These are phyloP conservation scores for Apiotrichum sp. DNA, from an alignment of 1,284 basidiomycete species.

Conservation along the genomic window DNA sequence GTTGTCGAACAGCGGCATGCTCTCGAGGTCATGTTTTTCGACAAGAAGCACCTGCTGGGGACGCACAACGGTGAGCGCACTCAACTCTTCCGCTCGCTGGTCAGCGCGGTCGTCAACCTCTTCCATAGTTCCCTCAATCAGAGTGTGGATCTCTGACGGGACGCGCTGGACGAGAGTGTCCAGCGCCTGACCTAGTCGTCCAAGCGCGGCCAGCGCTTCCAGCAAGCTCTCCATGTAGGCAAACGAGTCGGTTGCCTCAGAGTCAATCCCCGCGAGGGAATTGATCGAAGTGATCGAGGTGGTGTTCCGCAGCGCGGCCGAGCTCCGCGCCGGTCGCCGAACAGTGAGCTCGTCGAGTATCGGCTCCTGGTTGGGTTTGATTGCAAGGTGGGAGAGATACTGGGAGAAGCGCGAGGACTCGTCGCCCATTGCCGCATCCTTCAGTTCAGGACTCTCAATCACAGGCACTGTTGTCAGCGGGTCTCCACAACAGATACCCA, in stretches of 20 bases:
- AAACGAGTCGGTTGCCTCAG: slow-evolving; percentile 56
- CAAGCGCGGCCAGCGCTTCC: slow-evolving; percentile 84
- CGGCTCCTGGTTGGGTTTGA: slow-evolving; percentile 69
- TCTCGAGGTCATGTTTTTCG: slow-evolving; percentile 12
- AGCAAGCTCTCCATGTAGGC: slow-evolving; percentile 88
- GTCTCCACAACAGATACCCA: slow-evolving; percentile 31
- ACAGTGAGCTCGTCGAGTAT: slow-evolving; percentile 42
- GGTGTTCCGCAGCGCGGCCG: slow-evolving; percentile 5
- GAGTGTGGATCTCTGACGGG: slow-evolving; percentile 65
- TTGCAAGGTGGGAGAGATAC: slow-evolving; percentile 64
- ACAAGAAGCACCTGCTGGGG: slow-evolving; percentile 18
- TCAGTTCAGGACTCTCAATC: slow-evolving; percentile 1
- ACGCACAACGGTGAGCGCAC: slow-evolving; percentile 10
- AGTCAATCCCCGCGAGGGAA: slow-evolving; percentile 7
- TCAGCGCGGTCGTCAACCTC: slow-evolving; percentile 16
- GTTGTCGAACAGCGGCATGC: slow-evolving; percentile 19
- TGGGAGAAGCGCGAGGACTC: slow-evolving; percentile 47
- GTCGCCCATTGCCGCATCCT: neutral
- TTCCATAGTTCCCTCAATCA: slow-evolving; percentile 16
- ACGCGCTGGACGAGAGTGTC: slow-evolving; percentile 81
- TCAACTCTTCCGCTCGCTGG: slow-evolving; percentile 53
- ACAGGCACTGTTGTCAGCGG: slow-evolving; percentile 14
- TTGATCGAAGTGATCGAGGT: slow-evolving; percentile 50
- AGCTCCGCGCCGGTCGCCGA: neutral
- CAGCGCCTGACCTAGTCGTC: slow-evolving; percentile 76